Percentiles rank a stretch among this genome's conserved stretches.
phyloP scores from a whole-genome alignment of 2,329 filamentous ascomycete genomes.

The Bipolaris sorokiniana region DNA sequence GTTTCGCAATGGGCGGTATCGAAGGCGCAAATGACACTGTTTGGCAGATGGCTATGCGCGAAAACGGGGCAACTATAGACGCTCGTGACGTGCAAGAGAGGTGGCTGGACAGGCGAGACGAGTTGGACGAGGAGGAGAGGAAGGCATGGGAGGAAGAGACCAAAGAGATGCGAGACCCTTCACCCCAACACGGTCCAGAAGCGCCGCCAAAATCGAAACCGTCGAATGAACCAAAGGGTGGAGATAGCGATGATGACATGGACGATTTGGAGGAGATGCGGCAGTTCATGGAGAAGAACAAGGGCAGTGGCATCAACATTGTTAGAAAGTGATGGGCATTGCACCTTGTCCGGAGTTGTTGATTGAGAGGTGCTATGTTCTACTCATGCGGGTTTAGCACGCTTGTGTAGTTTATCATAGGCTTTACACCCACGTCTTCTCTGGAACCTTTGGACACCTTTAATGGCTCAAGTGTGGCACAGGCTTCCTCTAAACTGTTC shows the following conservation, averaged over 20 bases:
- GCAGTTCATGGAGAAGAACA: constrained; percentile 44
- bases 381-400: no score
- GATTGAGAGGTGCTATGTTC: no score
- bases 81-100: constrained; percentile 91
- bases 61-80: constrained; percentile 72
- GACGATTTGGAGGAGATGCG: constrained; percentile 50
- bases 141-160: constrained; percentile 78
- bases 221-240: constrained; percentile 10
- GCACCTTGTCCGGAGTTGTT: neutral
- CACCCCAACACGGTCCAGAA: constrained; percentile 14
- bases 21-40: constrained; percentile 94
- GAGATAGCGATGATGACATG: constrained; percentile 42
- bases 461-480: no score
- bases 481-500: no score
- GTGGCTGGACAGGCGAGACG: constrained; percentile 90
- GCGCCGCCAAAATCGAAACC: constrained; percentile 9
- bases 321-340: constrained; percentile 59
- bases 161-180: constrained; percentile 50
- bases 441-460: no score
- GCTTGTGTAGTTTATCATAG: no score
- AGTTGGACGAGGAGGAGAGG: constrained; percentile 80
- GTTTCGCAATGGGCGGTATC: constrained; percentile 88
- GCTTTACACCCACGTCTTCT: no score
- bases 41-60: constrained; percentile 95
- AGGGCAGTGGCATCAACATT: constrained; percentile 73